Conservation (phyloP, 176 grass and related monocot genomes). For the Triticum urartu region DNA sequence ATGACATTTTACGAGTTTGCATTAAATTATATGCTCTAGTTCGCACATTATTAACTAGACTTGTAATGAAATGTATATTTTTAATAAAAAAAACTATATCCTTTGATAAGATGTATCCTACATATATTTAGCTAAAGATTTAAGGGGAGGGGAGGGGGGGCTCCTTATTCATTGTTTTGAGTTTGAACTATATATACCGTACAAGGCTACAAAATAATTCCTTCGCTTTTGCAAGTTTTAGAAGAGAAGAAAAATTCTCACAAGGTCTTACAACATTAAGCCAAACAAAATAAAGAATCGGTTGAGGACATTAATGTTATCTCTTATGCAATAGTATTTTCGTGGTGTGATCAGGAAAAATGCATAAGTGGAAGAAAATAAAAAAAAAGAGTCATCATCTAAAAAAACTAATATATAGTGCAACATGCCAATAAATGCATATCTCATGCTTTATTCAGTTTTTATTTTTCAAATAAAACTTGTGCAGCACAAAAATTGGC, state of each 20-base stretch:
- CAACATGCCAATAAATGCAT: background rate
- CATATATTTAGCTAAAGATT: background rate
- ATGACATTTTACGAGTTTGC: background rate
- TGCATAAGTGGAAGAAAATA: background rate
- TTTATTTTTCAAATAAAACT: background rate
- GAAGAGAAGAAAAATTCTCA: background rate
- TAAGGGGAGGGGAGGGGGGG: background rate
- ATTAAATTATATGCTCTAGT: background rate
- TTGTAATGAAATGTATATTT: background rate
- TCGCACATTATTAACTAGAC: background rate
- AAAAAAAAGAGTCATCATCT: background rate
- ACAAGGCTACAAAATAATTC: background rate
- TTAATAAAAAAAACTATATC: too few relatives aligned
- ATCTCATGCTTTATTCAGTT: background rate
- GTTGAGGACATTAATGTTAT: background rate
- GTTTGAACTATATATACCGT: background rate
- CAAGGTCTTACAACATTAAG: too few relatives aligned
- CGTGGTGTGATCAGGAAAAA: background rate
- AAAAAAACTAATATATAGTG: background rate
- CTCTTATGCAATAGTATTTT: background rate
- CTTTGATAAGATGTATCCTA: too few relatives aligned
- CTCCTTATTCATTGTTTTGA: background rate
- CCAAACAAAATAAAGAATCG: too few relatives aligned
- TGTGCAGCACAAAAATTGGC: background rate
- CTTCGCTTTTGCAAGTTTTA: background rate